Base-by-base conservation (phyloP, 768 basidiomycete genomes). In the Lactarius sp. region DNA sequence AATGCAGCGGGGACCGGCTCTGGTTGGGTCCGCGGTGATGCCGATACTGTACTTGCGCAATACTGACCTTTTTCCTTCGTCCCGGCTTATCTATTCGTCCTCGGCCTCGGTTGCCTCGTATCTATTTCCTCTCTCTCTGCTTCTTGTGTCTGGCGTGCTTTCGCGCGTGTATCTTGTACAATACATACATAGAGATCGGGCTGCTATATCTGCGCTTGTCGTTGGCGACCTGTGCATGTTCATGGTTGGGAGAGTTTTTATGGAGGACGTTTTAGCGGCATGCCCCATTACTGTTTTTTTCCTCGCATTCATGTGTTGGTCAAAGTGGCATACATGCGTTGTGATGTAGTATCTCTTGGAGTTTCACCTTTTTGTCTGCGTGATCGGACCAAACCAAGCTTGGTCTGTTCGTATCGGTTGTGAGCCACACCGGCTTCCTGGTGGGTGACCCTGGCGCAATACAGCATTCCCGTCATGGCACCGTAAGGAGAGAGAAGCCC, bases 121-220 rank as follows among this genome's bases (percentile, higher is more conserved):
- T 67, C 55, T 68, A 68, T 62, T 34, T 33, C 16, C n/a, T 20
- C 6, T 59, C 16, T 56, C 16, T 56, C 27, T 51, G 50, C 46
- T 55, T 57, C 41, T 62, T 68, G 50, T 66, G 54, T 52, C 27
- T 56, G 20, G 66, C 49, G 58, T 60, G 65, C 27, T 41, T 60
- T 39, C 37, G 46, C 64, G 54, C 49, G 22, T 60, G 64, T 66
- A 59, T 44, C 51, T 47, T 60, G 66, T 66, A 61, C 55, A 57
- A 39, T 61, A 65, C 42, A 56, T 60, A 36, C 16, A 55, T 65
- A 65, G 63, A 64, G 54, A 36, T 44, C 18, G 52, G 56, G 53
- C 36, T 47, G 46, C 52, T 52, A 41, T 54, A 49, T 22, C 46
- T 34, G 49, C 6, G 57, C 33, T 59, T 22, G 41, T 39, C 41